Conservation (phyloP, 2,329 filamentous ascomycete species). For the Madurella mycetomatis region DNA sequence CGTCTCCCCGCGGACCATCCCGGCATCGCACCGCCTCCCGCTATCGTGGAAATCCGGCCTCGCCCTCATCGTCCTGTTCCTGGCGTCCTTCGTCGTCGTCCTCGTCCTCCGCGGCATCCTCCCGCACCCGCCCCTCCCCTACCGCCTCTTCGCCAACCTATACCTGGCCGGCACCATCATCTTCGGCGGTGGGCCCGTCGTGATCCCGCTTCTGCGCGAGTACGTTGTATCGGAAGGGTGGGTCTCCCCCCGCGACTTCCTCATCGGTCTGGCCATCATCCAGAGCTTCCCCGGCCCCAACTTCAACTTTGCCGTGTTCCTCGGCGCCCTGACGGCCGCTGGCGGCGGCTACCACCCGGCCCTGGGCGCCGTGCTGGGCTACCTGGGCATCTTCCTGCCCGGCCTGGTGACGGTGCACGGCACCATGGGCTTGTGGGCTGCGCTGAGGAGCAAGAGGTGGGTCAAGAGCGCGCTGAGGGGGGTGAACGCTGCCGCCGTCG, state of each 20-base stretch:
- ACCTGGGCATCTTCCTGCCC: slow-evolving; percentile 49
- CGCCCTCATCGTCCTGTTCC: slow-evolving; percentile 43
- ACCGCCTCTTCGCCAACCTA: slow-evolving; percentile 65
- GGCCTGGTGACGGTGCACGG: slow-evolving; percentile 47
- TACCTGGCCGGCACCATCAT: slow-evolving; percentile 69
- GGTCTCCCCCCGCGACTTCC: slow-evolving; percentile 66
- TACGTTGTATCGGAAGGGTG: slow-evolving; percentile 64
- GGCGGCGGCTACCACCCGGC: slow-evolving; percentile 35
- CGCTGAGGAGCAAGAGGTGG: slow-evolving; percentile 41
- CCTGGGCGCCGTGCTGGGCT: slow-evolving; percentile 48
- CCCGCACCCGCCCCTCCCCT: slow-evolving; percentile 41
- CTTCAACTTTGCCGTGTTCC: slow-evolving; percentile 50
- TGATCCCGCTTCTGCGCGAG: slow-evolving; percentile 58
- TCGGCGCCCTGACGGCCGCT: slow-evolving; percentile 47
- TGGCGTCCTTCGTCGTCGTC: slow-evolving; percentile 52
- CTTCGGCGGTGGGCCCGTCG: slow-evolving; percentile 61
- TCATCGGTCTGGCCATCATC: slow-evolving; percentile 67
- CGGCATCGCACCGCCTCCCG: slow-evolving; percentile 32
- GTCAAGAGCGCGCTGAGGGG: slow-evolving; percentile 50
- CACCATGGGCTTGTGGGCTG: slow-evolving; percentile 52
- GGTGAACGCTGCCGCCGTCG: slow-evolving; percentile 57
- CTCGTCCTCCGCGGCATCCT: slow-evolving; percentile 48
- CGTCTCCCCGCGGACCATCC: slow-evolving; percentile 32
- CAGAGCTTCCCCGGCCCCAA: slow-evolving; percentile 57
- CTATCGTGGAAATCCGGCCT: slow-evolving; percentile 45